Conservation (phyloP, 2,329 filamentous ascomycete genomes). For the Sporothrix brunneoviolacea region DNA sequence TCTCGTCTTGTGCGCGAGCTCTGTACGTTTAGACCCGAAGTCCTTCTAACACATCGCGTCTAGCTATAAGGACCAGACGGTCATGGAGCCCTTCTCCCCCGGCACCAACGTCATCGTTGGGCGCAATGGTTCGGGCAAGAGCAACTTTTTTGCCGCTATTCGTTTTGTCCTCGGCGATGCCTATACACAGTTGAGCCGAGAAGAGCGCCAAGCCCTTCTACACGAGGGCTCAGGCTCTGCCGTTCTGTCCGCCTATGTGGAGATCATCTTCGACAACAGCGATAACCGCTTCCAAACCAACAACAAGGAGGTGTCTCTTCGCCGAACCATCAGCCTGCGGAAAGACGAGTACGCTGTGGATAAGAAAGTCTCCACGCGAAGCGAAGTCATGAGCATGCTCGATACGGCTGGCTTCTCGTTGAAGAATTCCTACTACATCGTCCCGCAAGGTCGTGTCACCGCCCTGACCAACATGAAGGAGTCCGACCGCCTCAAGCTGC, state of each 20-base stretch:
- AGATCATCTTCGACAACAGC: slow-evolving; percentile 97
- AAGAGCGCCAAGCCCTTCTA: slow-evolving; percentile 91
- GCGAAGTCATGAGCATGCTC: slow-evolving; percentile 89
- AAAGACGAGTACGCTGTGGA: slow-evolving; percentile 99
- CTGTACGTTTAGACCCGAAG: too few relatives aligned
- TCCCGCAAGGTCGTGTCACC: slow-evolving; percentile 93
- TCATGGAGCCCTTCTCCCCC: slow-evolving; percentile 95
- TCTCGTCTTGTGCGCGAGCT: neutral
- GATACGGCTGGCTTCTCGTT: slow-evolving; percentile 95
- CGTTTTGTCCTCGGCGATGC: slow-evolving; percentile 97
- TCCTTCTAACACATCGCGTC: slow-evolving; percentile 18
- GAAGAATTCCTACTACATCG: slow-evolving; percentile 98
- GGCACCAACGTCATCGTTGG: slow-evolving; percentile 98
- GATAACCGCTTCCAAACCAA: slow-evolving; percentile 93
- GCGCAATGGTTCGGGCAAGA: slow-evolving; percentile 98
- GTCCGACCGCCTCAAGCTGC: slow-evolving; percentile 74
- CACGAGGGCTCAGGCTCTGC: slow-evolving; percentile 97
- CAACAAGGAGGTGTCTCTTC: slow-evolving; percentile 81
- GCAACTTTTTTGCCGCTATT: slow-evolving; percentile 98
- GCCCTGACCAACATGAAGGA: slow-evolving; percentile 99
- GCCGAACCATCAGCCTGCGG: slow-evolving; percentile 91
- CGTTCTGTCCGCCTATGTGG: slow-evolving; percentile 98
- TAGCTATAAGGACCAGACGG: slow-evolving; percentile 98
- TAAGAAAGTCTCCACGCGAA: slow-evolving; percentile 82
- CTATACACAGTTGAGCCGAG: slow-evolving; percentile 90